Conservation (phyloP, 2,329 filamentous ascomycete genomes). For the Verticillium zaregamsianum region DNA sequence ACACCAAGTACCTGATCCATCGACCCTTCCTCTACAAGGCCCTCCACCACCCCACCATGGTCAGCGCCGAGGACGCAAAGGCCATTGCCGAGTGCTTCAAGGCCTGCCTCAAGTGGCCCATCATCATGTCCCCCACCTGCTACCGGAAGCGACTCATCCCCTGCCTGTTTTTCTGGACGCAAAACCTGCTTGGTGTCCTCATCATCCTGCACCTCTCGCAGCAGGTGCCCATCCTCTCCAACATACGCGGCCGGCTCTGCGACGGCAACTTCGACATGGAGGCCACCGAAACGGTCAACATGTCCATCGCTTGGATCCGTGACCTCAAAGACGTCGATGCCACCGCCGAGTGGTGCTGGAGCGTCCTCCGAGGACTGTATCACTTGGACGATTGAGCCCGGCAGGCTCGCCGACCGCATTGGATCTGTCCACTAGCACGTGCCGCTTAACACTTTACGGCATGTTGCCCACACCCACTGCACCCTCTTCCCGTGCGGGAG, state of each 20-base stretch:
- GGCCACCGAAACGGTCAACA: constrained; percentile 39
- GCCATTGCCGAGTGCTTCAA: constrained; percentile 54
- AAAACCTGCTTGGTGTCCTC: constrained; percentile 56
- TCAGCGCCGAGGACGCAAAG: constrained; percentile 49
- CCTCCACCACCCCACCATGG: constrained; percentile 49
- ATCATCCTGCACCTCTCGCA: constrained; percentile 51
- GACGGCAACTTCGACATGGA: constrained; percentile 46
- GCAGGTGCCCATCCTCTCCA: constrained; percentile 43
- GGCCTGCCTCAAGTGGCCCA: constrained; percentile 55
- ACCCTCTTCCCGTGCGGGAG: too few species aligned
- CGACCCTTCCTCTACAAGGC: constrained; percentile 57
- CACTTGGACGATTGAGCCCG: constrained; percentile 21
- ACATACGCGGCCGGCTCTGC: constrained; percentile 45
- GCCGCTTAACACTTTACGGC: too few species aligned
- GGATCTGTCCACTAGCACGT: not conserved
- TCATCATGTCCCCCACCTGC: constrained; percentile 52
- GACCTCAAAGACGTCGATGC: constrained; percentile 52
- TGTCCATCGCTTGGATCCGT: constrained; percentile 56
- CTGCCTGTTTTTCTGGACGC: constrained; percentile 57
- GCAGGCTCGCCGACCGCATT: not conserved
- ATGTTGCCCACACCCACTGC: too few species aligned
- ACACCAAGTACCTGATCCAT: constrained; percentile 53
- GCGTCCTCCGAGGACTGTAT: constrained; percentile 43
- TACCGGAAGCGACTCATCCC: constrained; percentile 56
- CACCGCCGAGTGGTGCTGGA: constrained; percentile 54